Conservation (phyloP, 306 rosid species). For the Medicago lupulina region DNA sequence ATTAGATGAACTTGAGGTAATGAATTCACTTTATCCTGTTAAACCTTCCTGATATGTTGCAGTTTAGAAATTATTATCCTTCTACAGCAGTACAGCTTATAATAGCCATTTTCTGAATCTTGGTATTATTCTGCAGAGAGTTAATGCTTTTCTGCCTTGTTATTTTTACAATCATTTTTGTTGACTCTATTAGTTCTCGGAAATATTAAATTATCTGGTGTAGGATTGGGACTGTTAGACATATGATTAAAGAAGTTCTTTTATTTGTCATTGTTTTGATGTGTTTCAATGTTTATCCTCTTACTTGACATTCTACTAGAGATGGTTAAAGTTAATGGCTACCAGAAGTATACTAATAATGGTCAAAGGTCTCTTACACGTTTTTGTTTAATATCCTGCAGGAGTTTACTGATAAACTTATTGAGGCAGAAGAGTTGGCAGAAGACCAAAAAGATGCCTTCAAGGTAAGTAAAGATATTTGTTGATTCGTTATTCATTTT, state of each 20-base stretch:
- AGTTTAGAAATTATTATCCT: constrained; percentile 5
- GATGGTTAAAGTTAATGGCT: constrained; percentile 7
- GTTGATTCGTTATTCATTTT: not conserved
- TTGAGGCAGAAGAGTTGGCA: constrained; percentile 70
- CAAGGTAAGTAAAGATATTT: constrained; percentile 54
- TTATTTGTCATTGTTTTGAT: constrained; percentile 7
- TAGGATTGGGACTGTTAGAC: constrained; percentile 11
- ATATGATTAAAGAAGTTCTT: not conserved
- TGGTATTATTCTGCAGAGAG: constrained; percentile 8
- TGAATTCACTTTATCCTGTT: constrained; percentile 15
- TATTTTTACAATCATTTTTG: constrained; percentile 15
- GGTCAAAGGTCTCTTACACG: not conserved
- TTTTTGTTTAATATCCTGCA: constrained; percentile 46
- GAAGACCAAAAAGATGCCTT: constrained; percentile 75
- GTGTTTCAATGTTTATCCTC: constrained; percentile 8
- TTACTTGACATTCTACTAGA: not conserved
- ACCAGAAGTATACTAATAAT: not conserved
- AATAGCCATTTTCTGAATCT: constrained; percentile 3
- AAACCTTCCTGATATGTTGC: constrained; percentile 23
- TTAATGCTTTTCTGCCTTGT: constrained; percentile 21
- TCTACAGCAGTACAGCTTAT: not conserved
- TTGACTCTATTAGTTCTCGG: constrained; percentile 8
- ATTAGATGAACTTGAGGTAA: constrained; percentile 84
- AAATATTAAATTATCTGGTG: constrained; percentile 16
- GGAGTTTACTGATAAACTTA: constrained; percentile 79